Evolutionary conservation across 1,139 yeast species (phyloP).

Genomic region (Candida sp.): DNA sequence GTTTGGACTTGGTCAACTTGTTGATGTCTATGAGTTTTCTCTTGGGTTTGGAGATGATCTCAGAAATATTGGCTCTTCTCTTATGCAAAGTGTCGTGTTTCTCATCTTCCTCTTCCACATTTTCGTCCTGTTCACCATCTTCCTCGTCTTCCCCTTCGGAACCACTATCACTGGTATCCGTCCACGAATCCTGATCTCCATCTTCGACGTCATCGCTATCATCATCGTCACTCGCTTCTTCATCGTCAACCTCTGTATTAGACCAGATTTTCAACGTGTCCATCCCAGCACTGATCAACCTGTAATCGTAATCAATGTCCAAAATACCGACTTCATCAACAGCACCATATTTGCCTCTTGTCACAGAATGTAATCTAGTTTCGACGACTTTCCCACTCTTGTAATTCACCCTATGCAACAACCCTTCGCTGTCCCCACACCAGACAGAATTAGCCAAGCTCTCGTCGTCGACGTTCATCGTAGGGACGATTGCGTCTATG

Average conservation of each 20-base stretch:
- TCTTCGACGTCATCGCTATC: conserved; percentile 15
- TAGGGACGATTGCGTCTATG: conserved; percentile 76
- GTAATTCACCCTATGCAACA: conserved; percentile 67
- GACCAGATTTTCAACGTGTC: conserved; percentile 80
- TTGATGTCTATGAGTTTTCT: conserved; percentile 14
- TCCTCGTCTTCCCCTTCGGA: conserved; percentile 18
- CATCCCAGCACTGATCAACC: conserved; percentile 85
- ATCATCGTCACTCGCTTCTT: conserved; percentile 19
- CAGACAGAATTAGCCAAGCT: conserved; percentile 60
- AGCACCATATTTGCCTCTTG: conserved; percentile 38
- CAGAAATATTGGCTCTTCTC: conserved; percentile 23
- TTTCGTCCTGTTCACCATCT: conserved; percentile 20
- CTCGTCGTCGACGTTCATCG: conserved; percentile 69
- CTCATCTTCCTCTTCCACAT: conserved; percentile 15
- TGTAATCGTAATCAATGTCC: conserved; percentile 81
- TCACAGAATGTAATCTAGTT: conserved; percentile 58
- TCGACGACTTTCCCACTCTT: conserved; percentile 69
- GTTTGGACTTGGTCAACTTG: conserved; percentile 11
- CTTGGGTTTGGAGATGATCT: conserved; percentile 17
- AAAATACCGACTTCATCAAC: conserved; percentile 69
- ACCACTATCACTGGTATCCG: conserved; percentile 16
- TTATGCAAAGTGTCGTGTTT: conserved; percentile 13
- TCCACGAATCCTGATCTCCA: conserved; percentile 12
- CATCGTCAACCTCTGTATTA: conserved; percentile 26
- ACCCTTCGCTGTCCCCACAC: conserved; percentile 92